Evolutionary conservation across 139 green algal genomes (phyloP), one percentile per base, ranked within the genome.

Genomic region (Deuterostichococcus epilithicus): DNA sequence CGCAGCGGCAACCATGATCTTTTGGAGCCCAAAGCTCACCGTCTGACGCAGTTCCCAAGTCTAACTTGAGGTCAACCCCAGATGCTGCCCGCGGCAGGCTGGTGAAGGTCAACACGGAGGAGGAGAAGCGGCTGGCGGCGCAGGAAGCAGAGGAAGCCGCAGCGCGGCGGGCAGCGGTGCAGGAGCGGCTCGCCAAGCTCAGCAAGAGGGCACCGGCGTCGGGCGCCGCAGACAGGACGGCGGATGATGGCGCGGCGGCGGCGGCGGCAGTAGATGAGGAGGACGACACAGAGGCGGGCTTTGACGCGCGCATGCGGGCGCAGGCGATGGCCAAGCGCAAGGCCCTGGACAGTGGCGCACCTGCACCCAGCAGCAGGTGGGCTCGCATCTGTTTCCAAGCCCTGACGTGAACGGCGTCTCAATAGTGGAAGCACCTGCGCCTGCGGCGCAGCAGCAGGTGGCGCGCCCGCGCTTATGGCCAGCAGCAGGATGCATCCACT

Each of bases 291-390:
- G 52, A 63, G 0, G 60, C 32, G 30, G 85, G 76, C 35, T 89
- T 91, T 73, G 77, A 35, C 0, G 60, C 39, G 30, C 63, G 65
- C 34, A 88, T 91, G 83, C 81, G 70, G 5, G 79, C 77, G 34
- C 38, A 36, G 15, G 42, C 85, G 30, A 66, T 75, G 33, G 83
- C 77, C 10, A 70, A 67, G 38, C 70, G 80, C 3, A 20, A 66
- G 32, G 74, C 74, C 15, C 37, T 75, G 42, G 78, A 81, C 60
- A 74, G 78, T 18, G 75, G 37, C 20, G 69, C 75, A 28, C 28
- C 58, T 20, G 37, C 59, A 79, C 65, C 44, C 4, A 45, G 33
- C 4, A 30, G 10, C 38, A n/a, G 20, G 13, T 18, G 32, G 0
- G 15, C 74, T 35, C 8, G 15, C 66, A n/a, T 60, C n/a, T 67